Evolutionary conservation across 1,139 yeast genomes (phyloP).

Genomic region (Magnusiomyces clavatus): DNA sequence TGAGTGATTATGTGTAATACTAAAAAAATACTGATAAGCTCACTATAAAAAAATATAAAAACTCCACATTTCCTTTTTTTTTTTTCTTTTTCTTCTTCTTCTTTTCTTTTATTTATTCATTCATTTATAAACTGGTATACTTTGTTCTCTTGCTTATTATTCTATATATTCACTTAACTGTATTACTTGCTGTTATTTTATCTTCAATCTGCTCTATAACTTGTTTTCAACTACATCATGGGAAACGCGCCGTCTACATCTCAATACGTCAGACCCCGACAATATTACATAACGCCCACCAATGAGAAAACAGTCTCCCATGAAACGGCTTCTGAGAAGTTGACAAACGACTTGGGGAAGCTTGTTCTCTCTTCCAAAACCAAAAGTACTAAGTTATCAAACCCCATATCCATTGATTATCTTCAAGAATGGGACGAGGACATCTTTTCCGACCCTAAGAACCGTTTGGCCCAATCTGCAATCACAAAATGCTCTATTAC

Average conservation of each 20-base stretch:
- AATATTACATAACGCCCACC: not conserved
- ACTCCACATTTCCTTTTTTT: not conserved
- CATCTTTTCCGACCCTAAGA: slow-evolving; percentile 46
- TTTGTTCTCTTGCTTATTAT: not conserved
- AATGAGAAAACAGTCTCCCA: not conserved
- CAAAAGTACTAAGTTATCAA: slow-evolving; percentile 12
- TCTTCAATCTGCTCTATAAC: not conserved
- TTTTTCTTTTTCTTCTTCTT: not conserved
- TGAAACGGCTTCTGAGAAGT: slow-evolving; percentile 6
- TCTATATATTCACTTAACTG: not conserved
- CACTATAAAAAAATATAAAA: not conserved
- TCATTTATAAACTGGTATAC: not conserved
- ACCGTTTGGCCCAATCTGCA: slow-evolving; percentile 51
- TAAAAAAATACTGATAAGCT: too few relatives aligned
- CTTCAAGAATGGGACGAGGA: slow-evolving; percentile 46
- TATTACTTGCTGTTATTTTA: not conserved
- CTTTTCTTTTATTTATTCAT: not conserved
- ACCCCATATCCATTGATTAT: slow-evolving; percentile 34
- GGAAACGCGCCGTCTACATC: slow-evolving; percentile 7
- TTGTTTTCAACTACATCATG: slow-evolving; percentile 2
- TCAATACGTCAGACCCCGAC: slow-evolving; percentile 2
- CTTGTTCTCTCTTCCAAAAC: slow-evolving; percentile 14
- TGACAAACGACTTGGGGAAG: slow-evolving; percentile 18
- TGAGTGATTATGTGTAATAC: too few relatives aligned
- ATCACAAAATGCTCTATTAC: slow-evolving; percentile 45